Percentiles rank a stretch among this genome's conserved stretches.
phyloP scores from a whole-genome alignment of 805 yeast genomes.

The Ogataea pignaliae region DNA sequence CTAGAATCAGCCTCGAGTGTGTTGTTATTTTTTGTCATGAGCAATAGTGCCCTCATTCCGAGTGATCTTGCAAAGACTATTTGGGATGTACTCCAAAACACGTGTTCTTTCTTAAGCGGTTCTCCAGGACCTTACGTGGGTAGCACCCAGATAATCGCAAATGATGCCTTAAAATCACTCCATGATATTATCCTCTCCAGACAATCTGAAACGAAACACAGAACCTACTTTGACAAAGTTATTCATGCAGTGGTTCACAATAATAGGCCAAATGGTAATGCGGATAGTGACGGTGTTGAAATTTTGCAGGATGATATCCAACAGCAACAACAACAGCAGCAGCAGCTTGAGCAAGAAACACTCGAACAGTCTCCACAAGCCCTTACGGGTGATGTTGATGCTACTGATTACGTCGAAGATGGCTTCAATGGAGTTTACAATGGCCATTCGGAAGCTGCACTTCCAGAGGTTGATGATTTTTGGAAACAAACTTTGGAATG shows the following conservation, averaged over 20 bases:
- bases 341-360: no score
- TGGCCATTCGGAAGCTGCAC: no score
- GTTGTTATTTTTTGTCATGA: constrained; percentile 16
- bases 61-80: constrained; percentile 14
- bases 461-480: no score
- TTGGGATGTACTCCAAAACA: constrained; percentile 19
- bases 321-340: no score
- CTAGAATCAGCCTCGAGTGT: constrained; percentile 20
- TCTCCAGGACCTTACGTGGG: constrained; percentile 19
- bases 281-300: no score
- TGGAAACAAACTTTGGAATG: no score
- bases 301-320: no score
- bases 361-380: no score
- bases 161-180: constrained; percentile 18
- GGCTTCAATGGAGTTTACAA: no score
- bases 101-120: constrained; percentile 17
- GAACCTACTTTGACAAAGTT: constrained; percentile 12
- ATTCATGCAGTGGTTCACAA: constrained; percentile 2
- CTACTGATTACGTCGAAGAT: no score
- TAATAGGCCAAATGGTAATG: not conserved
- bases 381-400: no score
- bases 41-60: constrained; percentile 10
- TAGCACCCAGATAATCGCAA: constrained; percentile 16
- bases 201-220: not conserved
- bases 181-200: constrained; percentile 7